These are phyloP conservation scores for Talaromyces nanjingensis DNA, from an alignment of 495 filamentous ascomycete genomes.

Conservation along the genomic window DNA sequence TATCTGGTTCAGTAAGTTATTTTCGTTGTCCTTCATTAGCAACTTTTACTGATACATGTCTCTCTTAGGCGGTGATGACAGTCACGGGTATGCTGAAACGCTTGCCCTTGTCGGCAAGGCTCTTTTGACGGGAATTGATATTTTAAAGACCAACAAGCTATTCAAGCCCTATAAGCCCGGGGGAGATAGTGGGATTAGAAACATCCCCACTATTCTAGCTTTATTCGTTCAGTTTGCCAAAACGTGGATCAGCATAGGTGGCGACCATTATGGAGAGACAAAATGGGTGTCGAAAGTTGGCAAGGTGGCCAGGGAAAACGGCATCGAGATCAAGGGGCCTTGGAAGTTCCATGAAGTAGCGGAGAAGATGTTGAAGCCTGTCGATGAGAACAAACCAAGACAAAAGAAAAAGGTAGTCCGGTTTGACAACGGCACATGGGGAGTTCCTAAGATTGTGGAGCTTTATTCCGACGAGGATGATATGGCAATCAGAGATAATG, in stretches of 20 bases:
- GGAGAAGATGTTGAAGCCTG: no score
- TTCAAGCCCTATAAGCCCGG: background rate
- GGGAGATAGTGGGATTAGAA: background rate
- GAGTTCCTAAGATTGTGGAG: no score
- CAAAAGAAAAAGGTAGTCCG: no score
- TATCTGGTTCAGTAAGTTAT: conserved; percentile 6
- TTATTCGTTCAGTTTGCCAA: conserved; percentile 3
- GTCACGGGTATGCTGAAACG: conserved; percentile 4
- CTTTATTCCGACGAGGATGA: no score
- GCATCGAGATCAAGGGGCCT: no score
- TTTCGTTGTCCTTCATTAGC: background rate
- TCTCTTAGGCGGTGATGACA: conserved; percentile 4
- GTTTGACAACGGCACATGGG: no score
- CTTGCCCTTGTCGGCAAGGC: conserved; percentile 5
- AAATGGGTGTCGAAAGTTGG: no score
- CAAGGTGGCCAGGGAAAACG: no score
- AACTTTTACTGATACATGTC: background rate
- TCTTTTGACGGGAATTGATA: conserved; percentile 3
- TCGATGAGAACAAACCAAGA: no score
- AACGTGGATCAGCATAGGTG: background rate
- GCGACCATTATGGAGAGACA: no score
- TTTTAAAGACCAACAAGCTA: conserved; percentile 4
- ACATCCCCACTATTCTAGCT: conserved; percentile 1
- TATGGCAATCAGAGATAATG: no score
- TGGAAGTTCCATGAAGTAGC: no score